These are phyloP conservation scores for Cyanodermella asteris DNA, from an alignment of 2,329 filamentous ascomycete species.

Conservation along the genomic window DNA sequence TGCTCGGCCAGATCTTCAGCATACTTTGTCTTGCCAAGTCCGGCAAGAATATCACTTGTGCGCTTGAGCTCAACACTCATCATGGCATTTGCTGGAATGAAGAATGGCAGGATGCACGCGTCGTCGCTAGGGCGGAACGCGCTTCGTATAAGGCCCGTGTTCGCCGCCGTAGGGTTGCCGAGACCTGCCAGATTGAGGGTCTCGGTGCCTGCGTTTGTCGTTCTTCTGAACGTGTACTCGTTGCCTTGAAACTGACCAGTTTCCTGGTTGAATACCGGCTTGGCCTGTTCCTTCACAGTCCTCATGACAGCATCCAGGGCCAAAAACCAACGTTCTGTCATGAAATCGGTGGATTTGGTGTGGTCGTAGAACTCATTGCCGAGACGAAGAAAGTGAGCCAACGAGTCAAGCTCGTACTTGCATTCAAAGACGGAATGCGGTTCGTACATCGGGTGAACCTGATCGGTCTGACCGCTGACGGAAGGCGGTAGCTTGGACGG, in stretches of 20 bases:
- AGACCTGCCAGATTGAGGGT: slow-evolving; percentile 63
- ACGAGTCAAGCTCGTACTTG: slow-evolving; percentile 94
- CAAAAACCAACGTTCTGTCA: slow-evolving; percentile 55
- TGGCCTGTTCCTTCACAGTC: slow-evolving; percentile 58
- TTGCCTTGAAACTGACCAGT: slow-evolving; percentile 46
- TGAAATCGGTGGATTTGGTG: slow-evolving; percentile 55
- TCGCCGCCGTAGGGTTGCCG: slow-evolving; percentile 75
- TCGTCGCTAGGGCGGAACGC: slow-evolving; percentile 93
- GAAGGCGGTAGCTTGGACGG: slow-evolving; percentile 52
- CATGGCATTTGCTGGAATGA: slow-evolving; percentile 91
- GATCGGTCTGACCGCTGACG: slow-evolving; percentile 61
- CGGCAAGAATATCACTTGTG: slow-evolving; percentile 45
- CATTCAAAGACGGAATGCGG: slow-evolving; percentile 79
- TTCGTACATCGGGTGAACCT: slow-evolving; percentile 72
- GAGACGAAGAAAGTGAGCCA: slow-evolving; percentile 75
- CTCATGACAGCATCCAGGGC: slow-evolving; percentile 54
- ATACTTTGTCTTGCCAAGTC: slow-evolving; percentile 32
- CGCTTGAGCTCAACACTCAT: slow-evolving; percentile 75
- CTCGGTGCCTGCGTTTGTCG: slow-evolving; percentile 66
- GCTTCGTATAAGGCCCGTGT: slow-evolving; percentile 68
- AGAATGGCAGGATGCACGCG: slow-evolving; percentile 79
- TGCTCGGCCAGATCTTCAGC: slow-evolving; percentile 30
- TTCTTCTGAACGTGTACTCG: slow-evolving; percentile 68
- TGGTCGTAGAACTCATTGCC: slow-evolving; percentile 69
- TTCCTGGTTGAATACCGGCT: slow-evolving; percentile 53